Percentiles rank a stretch among this genome's conserved stretches.
Evolutionary conservation across 495 filamentous ascomycete species (phyloP).

Genomic region (Penicillium salamii): DNA sequence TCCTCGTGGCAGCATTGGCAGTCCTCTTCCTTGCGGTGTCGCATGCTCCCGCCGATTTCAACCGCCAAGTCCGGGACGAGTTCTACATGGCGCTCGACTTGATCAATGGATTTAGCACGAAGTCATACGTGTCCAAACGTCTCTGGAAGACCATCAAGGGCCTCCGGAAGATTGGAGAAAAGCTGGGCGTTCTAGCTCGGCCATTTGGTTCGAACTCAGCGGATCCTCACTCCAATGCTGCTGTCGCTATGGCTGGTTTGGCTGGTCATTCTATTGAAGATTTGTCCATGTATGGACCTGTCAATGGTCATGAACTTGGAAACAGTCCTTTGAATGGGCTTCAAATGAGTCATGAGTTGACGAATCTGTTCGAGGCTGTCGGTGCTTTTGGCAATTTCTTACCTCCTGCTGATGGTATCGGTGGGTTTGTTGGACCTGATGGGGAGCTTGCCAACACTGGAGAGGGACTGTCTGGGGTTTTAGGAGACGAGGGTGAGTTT

Average conservation of each 20-base stretch:
- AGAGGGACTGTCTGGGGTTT: slow-evolving; percentile 46
- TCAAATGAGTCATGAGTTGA: slow-evolving; percentile 63
- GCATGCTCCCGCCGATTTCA: slow-evolving; percentile 77
- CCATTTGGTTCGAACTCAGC: slow-evolving; percentile 36
- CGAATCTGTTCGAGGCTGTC: slow-evolving; percentile 69
- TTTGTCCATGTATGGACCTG: slow-evolving; percentile 50
- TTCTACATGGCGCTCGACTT: slow-evolving; percentile 86
- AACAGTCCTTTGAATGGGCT: slow-evolving; percentile 60
- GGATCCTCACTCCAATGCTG: slow-evolving; percentile 64
- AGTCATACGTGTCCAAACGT: slow-evolving; percentile 72
- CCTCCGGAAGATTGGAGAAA: slow-evolving; percentile 75
- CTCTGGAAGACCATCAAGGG: slow-evolving; percentile 80
- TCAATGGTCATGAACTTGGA: slow-evolving; percentile 49
- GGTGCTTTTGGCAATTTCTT: slow-evolving; percentile 53
- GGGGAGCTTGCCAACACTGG: slow-evolving; percentile 46
- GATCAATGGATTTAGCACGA: slow-evolving; percentile 74
- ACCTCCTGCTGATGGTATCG: slow-evolving; percentile 37
- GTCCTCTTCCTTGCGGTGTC: slow-evolving; percentile 81
- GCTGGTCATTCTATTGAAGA: slow-evolving; percentile 67
- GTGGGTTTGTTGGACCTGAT: slow-evolving; percentile 41
- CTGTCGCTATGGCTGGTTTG: slow-evolving; percentile 70
- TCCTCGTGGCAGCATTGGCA: slow-evolving; percentile 74
- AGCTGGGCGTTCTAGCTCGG: slow-evolving; percentile 65
- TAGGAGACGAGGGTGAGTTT: slow-evolving; percentile 64
- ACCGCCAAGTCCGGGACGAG: slow-evolving; percentile 68